Evolutionary conservation across 2,329 filamentous ascomycete species (phyloP).

Genomic region (Plectosphaerella cucumerina): DNA sequence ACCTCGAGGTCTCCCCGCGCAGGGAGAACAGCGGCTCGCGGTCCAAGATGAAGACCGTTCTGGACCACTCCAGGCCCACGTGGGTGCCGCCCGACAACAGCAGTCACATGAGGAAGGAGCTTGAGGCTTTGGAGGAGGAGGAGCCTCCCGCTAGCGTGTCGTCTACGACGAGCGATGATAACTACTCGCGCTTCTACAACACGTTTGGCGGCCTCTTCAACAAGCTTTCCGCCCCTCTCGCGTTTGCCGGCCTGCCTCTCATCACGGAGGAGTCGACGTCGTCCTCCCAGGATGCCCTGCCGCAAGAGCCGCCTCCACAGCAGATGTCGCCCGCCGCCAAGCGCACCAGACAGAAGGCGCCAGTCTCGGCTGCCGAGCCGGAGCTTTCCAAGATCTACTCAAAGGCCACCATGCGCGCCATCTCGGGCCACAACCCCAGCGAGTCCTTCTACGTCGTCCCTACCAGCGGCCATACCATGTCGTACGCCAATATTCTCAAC

Average conservation of each 20-base stretch:
- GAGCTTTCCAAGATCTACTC: constrained; percentile 84
- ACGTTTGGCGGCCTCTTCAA: constrained; percentile 88
- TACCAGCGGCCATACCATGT: constrained; percentile 83
- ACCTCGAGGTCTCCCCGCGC: constrained; percentile 54
- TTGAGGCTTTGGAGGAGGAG: constrained; percentile 12
- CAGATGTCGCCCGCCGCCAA: constrained; percentile 14
- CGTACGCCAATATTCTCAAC: constrained; percentile 84
- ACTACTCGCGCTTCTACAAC: constrained; percentile 87
- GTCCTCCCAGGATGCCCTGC: background rate
- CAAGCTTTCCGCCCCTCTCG: constrained; percentile 81
- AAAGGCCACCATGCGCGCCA: constrained; percentile 74
- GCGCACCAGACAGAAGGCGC: constrained; percentile 29
- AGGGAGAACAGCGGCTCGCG: constrained; percentile 37
- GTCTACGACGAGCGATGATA: constrained; percentile 55
- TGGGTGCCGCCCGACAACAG: constrained; percentile 40
- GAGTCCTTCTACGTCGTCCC: constrained; percentile 95
- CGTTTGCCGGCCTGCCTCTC: constrained; percentile 87
- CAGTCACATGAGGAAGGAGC: constrained; percentile 17
- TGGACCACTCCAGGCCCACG: constrained; percentile 49
- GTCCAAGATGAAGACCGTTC: constrained; percentile 52
- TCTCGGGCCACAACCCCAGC: constrained; percentile 59
- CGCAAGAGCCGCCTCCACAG: background rate
- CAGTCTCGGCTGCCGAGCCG: constrained; percentile 47
- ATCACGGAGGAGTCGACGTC: constrained; percentile 43
- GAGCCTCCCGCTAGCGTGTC: background rate